Base-by-base conservation (phyloP, 352 stramenopile genomes). In the Globisporangium emineosum region DNA sequence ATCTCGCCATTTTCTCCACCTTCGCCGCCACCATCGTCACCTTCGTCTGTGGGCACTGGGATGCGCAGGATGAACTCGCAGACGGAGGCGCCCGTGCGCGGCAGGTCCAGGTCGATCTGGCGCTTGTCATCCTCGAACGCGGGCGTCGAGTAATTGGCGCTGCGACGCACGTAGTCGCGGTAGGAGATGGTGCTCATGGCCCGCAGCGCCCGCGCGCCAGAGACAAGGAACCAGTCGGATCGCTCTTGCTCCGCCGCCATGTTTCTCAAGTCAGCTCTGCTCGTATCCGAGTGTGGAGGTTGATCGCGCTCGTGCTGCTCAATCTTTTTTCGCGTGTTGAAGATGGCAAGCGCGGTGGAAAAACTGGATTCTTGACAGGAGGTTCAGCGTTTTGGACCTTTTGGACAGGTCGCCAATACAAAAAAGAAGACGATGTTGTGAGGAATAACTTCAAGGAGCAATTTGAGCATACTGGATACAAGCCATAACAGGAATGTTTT, bases 71-170 rank as follows among this genome's bases (percentile, higher is more conserved):
- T 61, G 62, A 83, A 89, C 58, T 81, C 73, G 45, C 72, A 70
- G 15, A 90, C 68, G 25, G 83, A 92, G 50, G 72, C 67, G 45
- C 69, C 66, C 10, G 81, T 83, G 30, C 83, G 83, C 29, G 78
- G 69, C 33, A 92, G 62, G 73, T 92, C 83, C 57, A 92, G 69
- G 47, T 88, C 79, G 50, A 92, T 88, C 73, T 92, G 83, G 37
- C 68, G 66, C 55, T 69, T 54, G 66, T 92, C 83, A 9, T 89
- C 83, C n/a, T 82, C 80, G 8, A 86, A 70, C 17, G 77, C 66
- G 13, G 66, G 47, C 5, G 66, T 71, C 33, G 40, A 6, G 6
- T 65, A 73, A 29, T 37, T 61, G 49, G 67, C 50, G 42, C 71
- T 78, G 33, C 70, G 73, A 5, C 47, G 56, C 27, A 78, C 57